Conservation (phyloP, 345 rosid genomes). For the Citrus reticulata region DNA sequence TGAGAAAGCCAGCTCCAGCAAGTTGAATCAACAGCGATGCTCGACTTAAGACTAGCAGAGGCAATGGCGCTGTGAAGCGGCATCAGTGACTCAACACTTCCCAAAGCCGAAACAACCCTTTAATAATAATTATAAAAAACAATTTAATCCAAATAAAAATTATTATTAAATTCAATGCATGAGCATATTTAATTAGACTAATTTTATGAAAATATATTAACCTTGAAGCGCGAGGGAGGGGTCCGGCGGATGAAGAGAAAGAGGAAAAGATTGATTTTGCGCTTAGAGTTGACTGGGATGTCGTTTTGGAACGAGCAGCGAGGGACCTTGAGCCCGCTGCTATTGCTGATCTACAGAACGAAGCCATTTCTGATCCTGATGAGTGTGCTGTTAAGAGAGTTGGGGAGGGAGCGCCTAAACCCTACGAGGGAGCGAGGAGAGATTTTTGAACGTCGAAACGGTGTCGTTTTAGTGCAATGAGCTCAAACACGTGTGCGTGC, state of each 20-base stretch:
- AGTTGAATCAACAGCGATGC: conserved; percentile 76
- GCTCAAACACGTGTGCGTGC: accelerated
- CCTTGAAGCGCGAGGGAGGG: conserved; percentile 46
- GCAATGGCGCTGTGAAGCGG: conserved; percentile 85
- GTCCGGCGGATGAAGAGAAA: conserved; percentile 38
- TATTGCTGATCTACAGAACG: conserved; percentile 35
- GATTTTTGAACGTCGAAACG: not conserved
- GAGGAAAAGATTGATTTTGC: conserved; percentile 20
- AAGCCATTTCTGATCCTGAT: conserved; percentile 30
- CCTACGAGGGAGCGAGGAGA: not conserved
- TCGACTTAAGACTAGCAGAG: conserved; percentile 73
- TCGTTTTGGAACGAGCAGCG: conserved; percentile 28
- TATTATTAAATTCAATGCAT: not conserved
- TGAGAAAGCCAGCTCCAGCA: conserved; percentile 93
- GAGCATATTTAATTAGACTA: not conserved
- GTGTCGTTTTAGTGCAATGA: not conserved
- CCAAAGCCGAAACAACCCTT: conserved; percentile 63
- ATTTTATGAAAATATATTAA: not conserved
- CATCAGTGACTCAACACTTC: conserved; percentile 65
- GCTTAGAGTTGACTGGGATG: conserved; percentile 22
- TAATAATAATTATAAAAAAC: not conserved
- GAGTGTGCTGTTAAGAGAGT: not conserved
- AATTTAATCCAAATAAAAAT: not conserved
- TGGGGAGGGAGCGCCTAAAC: conserved; percentile 19
- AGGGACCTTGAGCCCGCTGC: conserved; percentile 35